Evolutionary conservation across 2,329 filamentous ascomycete genomes (phyloP), one percentile per base, ranked within the genome.

Genomic region (Fusarium mangiferae): DNA sequence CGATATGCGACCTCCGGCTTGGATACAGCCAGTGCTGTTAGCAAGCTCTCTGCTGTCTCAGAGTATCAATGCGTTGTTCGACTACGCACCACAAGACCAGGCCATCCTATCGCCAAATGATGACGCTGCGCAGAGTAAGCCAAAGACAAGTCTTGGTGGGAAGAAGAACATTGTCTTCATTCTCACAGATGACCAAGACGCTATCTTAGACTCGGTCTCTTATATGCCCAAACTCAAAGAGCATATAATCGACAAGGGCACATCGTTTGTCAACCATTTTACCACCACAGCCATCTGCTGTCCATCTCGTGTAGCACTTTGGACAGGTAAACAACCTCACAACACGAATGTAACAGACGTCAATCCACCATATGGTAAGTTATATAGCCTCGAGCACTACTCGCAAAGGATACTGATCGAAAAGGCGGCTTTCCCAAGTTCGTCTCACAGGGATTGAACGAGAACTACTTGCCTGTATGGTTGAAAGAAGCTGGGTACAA

Each of bases 391-490:
- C 38, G 14, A 48, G 26, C 11, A 17, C 20, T 11, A n/a, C 4
- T 22, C 4, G 4, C 1, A 7, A 7, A n/a, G 28, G 1, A 39
- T 68, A 5, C 70, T 75, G 22, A 75, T 35, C 8, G 26, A 10
- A 36, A 28, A 84, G 81, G 82, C 35, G 82, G 82, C 8, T 94
- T 91, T 74, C 88, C 89, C 4, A 93, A 93, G 75, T 92, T 94
- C 63, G 82, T 93, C 20, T 83, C 83, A 7, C 85, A 92, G 59
- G 91, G 92, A 1, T 85, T 90, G 68, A 93, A 94, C 66, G 86
- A 91, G 3, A 87, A 91, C 41, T 93, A 92, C 68, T 85, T 94
- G 0, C 92, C 92, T 0, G 79, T 94, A 0, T 94, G 92, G 91
- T 81, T 94, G n/a, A 90, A 93, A 73, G 80, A 87, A 8, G 89